Base-by-base conservation (phyloP, 768 basidiomycete species). In the Rhodotorula taiwanensis region DNA sequence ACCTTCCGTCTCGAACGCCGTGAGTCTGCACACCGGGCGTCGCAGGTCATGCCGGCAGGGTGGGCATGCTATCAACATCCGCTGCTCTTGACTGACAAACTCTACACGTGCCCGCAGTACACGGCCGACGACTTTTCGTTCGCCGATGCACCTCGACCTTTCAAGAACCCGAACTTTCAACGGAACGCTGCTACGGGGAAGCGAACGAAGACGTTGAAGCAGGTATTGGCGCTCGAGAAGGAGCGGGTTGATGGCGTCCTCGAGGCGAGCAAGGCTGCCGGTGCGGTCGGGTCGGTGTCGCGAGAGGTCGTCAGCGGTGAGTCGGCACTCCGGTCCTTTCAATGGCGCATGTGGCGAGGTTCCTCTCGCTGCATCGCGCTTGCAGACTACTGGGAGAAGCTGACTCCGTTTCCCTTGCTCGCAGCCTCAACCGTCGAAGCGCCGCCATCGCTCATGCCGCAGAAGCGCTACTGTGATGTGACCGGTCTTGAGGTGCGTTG, bases 401-500 rank as follows among this genome's bases (percentile, higher is more conserved):
- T 5, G 9, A 25, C 27, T 11, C 45, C 15, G 25, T 27, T 23
- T 16, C n/a, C 44, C 6, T 45, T 25, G 15, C 44, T 9, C 44
- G 7, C 34, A 52, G 58, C 45, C 48, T 13, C 56, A 1, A 49
- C 55, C 20, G 61, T 66, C 39, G 70, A 71, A 55, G 77, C 76
- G 0, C 77, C 77, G 6, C 77, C 78, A 4, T 75, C 75, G 0
- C 66, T 78, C 6, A 52, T 75, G 11, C 77, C 77, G 9, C 60
- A 75, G 45, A 47, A 47, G 45, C 45, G 45, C 4, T 47, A 47
- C 45, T 47, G 45, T 25, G 45, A 47, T 55, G 73, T 79, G 51
- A 79, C 78, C 5, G 78, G 78, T 2, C 74, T 79, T 16, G 74
- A 75, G 50, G 76, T 75, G 30, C 60, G 66, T 30, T 21, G 14